phyloP scores from a whole-genome alignment of 257 asterid genomes.

The Agastache rugosa region DNA sequence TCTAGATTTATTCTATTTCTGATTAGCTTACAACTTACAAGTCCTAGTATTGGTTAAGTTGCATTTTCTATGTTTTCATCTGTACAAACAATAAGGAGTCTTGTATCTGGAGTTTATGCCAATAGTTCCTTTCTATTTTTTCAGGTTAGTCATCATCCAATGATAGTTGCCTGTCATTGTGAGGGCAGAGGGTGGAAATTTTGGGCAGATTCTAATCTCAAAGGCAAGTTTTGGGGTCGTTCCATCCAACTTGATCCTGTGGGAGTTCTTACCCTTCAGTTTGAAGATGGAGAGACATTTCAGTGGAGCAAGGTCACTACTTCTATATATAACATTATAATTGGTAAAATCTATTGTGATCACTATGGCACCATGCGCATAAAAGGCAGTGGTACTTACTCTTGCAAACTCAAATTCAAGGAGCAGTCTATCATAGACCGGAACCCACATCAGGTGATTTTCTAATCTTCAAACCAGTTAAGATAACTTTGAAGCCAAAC shows the following conservation, averaged over 20 bases:
- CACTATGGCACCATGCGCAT: constrained; percentile 99
- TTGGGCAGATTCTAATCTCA: constrained; percentile 98
- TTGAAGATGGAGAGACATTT: constrained; percentile 95
- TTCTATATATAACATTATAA: constrained; percentile 90
- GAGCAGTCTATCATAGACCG: constrained; percentile 99
- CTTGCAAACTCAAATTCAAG: constrained; percentile 98
- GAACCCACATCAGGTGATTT: constrained; percentile 92
- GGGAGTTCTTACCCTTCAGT: constrained; percentile 85
- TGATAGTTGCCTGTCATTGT: constrained; percentile 98
- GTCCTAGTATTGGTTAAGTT: constrained; percentile 1
- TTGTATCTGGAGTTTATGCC: constrained; percentile 6
- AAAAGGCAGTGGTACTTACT: constrained; percentile 88
- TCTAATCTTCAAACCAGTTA: constrained; percentile 19
- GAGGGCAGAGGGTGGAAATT: constrained; percentile 97
- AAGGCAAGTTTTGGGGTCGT: constrained; percentile 99
- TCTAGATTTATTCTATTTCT: constrained; percentile 4
- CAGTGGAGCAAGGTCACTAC: constrained; percentile 99
- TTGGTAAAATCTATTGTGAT: constrained; percentile 95
- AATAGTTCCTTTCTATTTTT: constrained; percentile 30
- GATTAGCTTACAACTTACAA: constrained; percentile 10
- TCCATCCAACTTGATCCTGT: constrained; percentile 99
- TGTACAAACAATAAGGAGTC: background rate
- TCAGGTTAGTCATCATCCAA: constrained; percentile 98
- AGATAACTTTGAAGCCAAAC: constrained; percentile 27
- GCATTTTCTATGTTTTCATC: background rate